phyloP scores from a whole-genome alignment of 768 basidiomycete species.

The Phylloporus sp. region DNA sequence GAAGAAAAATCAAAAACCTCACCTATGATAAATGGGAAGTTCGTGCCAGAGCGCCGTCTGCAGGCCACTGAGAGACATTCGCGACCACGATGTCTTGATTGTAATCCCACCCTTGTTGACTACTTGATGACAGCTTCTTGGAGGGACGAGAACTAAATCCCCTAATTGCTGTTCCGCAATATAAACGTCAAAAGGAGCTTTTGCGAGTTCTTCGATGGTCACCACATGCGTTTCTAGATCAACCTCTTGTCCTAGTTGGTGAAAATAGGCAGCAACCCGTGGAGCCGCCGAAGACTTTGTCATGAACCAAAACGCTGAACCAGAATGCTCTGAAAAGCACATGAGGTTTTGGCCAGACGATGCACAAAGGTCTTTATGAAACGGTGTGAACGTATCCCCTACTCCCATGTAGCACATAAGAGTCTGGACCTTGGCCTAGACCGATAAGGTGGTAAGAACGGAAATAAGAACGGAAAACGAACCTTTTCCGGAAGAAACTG shows the following conservation, averaged over 20 bases:
- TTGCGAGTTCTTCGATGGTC: constrained; percentile 57
- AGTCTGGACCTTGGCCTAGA: constrained; percentile 63
- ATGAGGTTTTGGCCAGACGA: constrained; percentile 86
- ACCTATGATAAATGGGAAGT: constrained; percentile 79
- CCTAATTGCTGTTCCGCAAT: constrained; percentile 71
- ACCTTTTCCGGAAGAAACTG: constrained; percentile 52
- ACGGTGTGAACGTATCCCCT: constrained; percentile 80
- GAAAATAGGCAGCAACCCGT: constrained; percentile 56
- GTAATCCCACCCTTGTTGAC: constrained; percentile 78
- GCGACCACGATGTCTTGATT: constrained; percentile 82
- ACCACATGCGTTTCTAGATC: constrained; percentile 73
- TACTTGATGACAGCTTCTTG: constrained; percentile 80
- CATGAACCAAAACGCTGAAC: constrained; percentile 87
- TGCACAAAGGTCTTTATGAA: constrained; percentile 81
- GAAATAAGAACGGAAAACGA: constrained; percentile 14
- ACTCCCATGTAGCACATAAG: constrained; percentile 84
- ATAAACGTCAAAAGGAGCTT: constrained; percentile 67
- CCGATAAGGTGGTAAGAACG: constrained; percentile 1
- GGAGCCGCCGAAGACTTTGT: constrained; percentile 58
- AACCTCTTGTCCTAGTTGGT: constrained; percentile 39
- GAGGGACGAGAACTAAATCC: constrained; percentile 78
- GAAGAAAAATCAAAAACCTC: constrained; percentile 3
- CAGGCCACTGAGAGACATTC: constrained; percentile 70
- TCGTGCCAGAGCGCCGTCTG: constrained; percentile 63
- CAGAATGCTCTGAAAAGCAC: constrained; percentile 71